These are phyloP conservation scores for Odontarrhena argentea DNA, from an alignment of 345 rosid species.

Conservation along the genomic window DNA sequence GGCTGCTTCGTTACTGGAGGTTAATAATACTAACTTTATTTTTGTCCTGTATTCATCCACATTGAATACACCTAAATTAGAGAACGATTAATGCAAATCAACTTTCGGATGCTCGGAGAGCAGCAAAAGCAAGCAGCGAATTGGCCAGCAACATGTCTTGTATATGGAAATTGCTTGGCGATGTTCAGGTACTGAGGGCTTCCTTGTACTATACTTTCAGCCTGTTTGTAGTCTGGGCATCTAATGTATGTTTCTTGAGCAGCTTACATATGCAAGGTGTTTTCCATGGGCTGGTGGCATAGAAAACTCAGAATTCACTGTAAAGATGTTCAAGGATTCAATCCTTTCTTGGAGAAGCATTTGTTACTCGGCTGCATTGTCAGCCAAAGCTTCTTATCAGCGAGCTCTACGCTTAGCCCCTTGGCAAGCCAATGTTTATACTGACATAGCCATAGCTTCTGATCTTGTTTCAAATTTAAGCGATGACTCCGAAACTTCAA, in stretches of 20 bases:
- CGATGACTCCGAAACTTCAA: slow-evolving; percentile 38
- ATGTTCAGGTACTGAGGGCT: slow-evolving; percentile 66
- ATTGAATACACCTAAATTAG: slow-evolving; percentile 2
- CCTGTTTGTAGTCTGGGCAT: slow-evolving; percentile 3
- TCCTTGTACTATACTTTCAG: not conserved
- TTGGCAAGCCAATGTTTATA: slow-evolving; percentile 85
- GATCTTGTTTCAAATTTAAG: slow-evolving; percentile 63
- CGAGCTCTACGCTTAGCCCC: slow-evolving; percentile 80
- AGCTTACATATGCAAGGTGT: slow-evolving; percentile 78
- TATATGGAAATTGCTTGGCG: slow-evolving; percentile 90
- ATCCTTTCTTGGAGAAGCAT: slow-evolving; percentile 71
- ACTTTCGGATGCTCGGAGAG: slow-evolving; percentile 73
- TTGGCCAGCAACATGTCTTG: slow-evolving; percentile 67
- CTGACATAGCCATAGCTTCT: slow-evolving; percentile 70
- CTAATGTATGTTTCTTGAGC: slow-evolving; percentile 41
- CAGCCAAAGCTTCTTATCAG: slow-evolving; percentile 79
- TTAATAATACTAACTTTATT: slow-evolving; percentile 38
- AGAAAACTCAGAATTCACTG: slow-evolving; percentile 40
- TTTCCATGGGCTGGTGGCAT: slow-evolving; percentile 69
- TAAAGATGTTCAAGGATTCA: slow-evolving; percentile 52
- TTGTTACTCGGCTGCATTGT: slow-evolving; percentile 56
- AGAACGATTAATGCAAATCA: slow-evolving; percentile 13
- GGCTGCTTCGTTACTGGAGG: slow-evolving; percentile 91
- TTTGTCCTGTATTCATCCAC: slow-evolving; percentile 7
- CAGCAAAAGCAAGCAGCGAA: slow-evolving; percentile 49